Evolutionary conservation across 306 rosid species (phyloP), one percentile per base, ranked within the genome.

Genomic region (Rosa multiflora): DNA sequence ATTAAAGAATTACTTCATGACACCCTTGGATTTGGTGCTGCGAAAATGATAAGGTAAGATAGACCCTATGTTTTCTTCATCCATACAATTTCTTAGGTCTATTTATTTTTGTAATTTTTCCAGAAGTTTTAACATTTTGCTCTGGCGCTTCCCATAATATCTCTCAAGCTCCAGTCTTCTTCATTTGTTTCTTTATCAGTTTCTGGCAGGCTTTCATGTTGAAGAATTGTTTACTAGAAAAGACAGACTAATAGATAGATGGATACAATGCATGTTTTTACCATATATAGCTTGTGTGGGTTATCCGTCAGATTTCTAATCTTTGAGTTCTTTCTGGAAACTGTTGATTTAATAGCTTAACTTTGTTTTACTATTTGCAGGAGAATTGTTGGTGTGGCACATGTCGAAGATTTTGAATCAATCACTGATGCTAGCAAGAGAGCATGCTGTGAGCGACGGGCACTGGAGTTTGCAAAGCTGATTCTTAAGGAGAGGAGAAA

Each of bases 381-480:
- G 97, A 87, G 99, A 79, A 91, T 95, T 44, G 96, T 91, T 72
- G 97, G 99, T 23, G 94, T 92, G 79, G 97, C 92, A 17, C 98
- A 95, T 79, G 96, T 95, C 53, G 96, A 91, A 81, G 98, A 92
- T 83, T 86, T 95, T 14, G 99, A 95, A 72, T 90, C 98, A 42
- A 91, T 92, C 58, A 17, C 76, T 29, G 91, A 95, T 66, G 87
- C 85, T 40, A 83, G 80, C 49, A 92, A 85, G 70, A 84, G 96
- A 42, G 99, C 98, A 26, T 74, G 64, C 14, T 88, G 97, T 40
- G 98, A 91, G 84, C 80, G 80, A 0, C 86, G 81, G 32, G 98
- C 97, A 21, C 99, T 91, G 76, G 77, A 88, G 26, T 49, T 85
- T 17, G 94, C 96, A 18, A 95, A 95, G 86, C 63, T 78, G 82